phyloP scores from a whole-genome alignment of 2,329 filamentous ascomycete species.

The Aspergillus pseudonomiae region DNA sequence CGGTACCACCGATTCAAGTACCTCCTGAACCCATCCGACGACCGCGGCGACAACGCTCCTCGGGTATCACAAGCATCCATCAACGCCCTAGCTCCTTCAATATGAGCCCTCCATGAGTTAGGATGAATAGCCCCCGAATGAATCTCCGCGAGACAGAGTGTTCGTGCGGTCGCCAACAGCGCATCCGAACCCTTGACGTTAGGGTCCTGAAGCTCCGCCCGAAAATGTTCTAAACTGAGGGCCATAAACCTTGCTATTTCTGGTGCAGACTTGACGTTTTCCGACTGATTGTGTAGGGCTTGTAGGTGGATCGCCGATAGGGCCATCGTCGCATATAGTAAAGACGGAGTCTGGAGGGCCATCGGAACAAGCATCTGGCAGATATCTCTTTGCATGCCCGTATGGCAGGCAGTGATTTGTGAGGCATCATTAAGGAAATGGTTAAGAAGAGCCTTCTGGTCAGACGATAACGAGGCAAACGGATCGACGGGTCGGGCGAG shows the following conservation, averaged over 20 bases:
- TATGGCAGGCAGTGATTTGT: slow-evolving; percentile 44
- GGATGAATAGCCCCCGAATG: slow-evolving; percentile 45
- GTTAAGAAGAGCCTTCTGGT: slow-evolving; percentile 42
- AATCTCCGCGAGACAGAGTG: slow-evolving; percentile 47
- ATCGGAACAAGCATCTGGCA: slow-evolving; percentile 49
- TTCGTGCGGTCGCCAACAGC: slow-evolving; percentile 46
- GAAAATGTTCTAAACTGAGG: slow-evolving; percentile 46
- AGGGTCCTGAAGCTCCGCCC: slow-evolving; percentile 42
- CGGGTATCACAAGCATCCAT: slow-evolving; percentile 31
- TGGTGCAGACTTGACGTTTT: slow-evolving; percentile 40
- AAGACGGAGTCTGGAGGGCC: slow-evolving; percentile 46
- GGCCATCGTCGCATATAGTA: slow-evolving; percentile 48
- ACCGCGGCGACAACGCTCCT: slow-evolving; percentile 26
- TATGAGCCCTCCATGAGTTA: slow-evolving; percentile 47
- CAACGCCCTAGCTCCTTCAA: slow-evolving; percentile 46
- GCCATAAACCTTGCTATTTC: slow-evolving; percentile 44
- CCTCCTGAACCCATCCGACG: slow-evolving; percentile 37
- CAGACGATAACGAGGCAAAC: slow-evolving; percentile 38
- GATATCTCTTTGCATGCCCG: slow-evolving; percentile 45
- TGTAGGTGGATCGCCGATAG: slow-evolving; percentile 47
- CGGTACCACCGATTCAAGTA: slow-evolving; percentile 46
- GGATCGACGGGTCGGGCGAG: slow-evolving; percentile 38
- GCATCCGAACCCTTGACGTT: slow-evolving; percentile 35
- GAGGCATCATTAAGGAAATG: slow-evolving; percentile 48
- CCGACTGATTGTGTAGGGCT: slow-evolving; percentile 39